Base-by-base conservation (phyloP, 1,284 basidiomycete genomes). In the Cutaneotrichosporon sp. region DNA sequence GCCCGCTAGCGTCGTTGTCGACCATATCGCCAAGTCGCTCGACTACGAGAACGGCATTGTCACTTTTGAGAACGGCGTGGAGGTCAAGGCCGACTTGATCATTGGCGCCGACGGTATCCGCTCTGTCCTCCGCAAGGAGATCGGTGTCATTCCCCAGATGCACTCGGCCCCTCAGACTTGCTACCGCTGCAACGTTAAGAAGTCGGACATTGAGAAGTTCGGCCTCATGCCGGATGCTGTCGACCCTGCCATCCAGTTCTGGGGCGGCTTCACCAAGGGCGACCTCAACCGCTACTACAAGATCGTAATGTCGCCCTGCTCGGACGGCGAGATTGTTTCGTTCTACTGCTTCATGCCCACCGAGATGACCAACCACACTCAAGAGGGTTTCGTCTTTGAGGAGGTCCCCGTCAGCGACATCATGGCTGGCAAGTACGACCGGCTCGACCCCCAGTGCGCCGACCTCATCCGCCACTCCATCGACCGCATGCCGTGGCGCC, bases 51-150 rank as follows among this genome's bases (percentile, higher is more conserved):
- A 52, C 2, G 66, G 64, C 44, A 57, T 44, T 10, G 63, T 75
- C 31, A 64, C 61, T 7, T 75, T 75, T 58, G 65, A 65, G 46
- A 70, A 72, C 54, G 72, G 72, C 46, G 60, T 59, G 46, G 57
- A 34, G 19, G 53, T 68, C 52, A 45, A 52, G 31, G 68, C 68
- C 11, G 74, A 75, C 54, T 54, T 75, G 20, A 67, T 75, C 57
- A 60, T 75, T 35, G 74, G 74, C 8, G 66, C 71, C 2, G 74
- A 75, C 49, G 74, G 74, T 32, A 71, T 75, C 35, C 65, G 70
- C 10, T 42, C 68, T 4, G 60, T 59, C n/a, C 58, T 70, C 29
- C 61, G 68, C 29, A 55, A 57, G 20, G 50, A 61, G 44, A 65
- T 71, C 25, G 62, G 64, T 27, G 57, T 68, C 51, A 57, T 54